Conservation (phyloP, 805 yeast species). For the Wickerhamomyces strasburgensis region DNA sequence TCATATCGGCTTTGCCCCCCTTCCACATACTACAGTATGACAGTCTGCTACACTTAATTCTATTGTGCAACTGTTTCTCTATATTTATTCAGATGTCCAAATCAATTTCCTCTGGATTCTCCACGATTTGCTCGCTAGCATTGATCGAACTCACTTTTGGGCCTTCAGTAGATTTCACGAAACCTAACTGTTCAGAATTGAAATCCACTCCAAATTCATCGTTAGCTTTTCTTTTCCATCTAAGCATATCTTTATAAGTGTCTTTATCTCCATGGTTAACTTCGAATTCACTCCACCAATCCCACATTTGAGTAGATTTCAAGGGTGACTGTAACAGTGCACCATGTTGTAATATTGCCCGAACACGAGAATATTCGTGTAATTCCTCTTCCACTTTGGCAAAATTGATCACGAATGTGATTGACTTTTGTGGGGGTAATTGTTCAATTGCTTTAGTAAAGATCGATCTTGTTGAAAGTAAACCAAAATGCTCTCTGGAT, state of each 20-base stretch:
- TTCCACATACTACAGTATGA: no score
- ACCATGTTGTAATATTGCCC: constrained; percentile 57
- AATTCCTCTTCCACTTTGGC: constrained; percentile 49
- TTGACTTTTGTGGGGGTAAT: constrained; percentile 38
- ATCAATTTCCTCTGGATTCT: constrained; percentile 59
- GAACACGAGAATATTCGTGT: constrained; percentile 53
- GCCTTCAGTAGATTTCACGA: constrained; percentile 38
- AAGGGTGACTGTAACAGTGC: constrained; percentile 36
- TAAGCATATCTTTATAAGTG: constrained; percentile 69
- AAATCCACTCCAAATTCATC: constrained; percentile 26
- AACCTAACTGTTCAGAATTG: constrained; percentile 38
- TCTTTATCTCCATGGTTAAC: constrained; percentile 63
- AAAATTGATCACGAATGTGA: constrained; percentile 46
- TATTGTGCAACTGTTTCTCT: not conserved
- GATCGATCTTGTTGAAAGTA: constrained; percentile 39
- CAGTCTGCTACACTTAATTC: no score
- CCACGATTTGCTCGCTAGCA: constrained; percentile 12
- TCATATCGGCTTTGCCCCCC: no score
- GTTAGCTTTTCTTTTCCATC: constrained; percentile 43
- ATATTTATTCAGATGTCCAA: constrained; percentile 33
- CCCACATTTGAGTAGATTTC: constrained; percentile 45
- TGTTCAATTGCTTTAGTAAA: constrained; percentile 48
- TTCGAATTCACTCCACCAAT: constrained; percentile 71
- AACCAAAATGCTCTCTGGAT: constrained; percentile 35
- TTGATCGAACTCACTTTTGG: constrained; percentile 29